Percentiles rank a stretch among this genome's conserved stretches.
Conservation (phyloP, 345 rosid species). For the Euclidium syriacum region DNA sequence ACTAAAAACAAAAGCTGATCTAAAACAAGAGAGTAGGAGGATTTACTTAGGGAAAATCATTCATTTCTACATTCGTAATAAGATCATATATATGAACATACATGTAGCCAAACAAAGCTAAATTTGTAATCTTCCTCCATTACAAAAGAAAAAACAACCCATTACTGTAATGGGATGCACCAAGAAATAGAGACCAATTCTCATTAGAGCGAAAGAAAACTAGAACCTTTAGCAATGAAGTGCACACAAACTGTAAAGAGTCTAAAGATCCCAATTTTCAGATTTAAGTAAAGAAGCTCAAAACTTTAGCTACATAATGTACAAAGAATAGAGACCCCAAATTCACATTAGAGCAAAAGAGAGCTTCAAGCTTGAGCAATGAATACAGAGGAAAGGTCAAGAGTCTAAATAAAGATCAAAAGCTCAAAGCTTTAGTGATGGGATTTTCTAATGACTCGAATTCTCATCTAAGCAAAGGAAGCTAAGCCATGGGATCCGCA, state of each 20-base stretch:
- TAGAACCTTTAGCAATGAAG: neutral
- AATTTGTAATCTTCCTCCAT: neutral
- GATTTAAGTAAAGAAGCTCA: neutral
- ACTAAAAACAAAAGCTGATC: too few species aligned
- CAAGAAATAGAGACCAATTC: neutral
- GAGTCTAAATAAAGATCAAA: neutral
- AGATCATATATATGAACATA: neutral
- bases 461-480: neutral
- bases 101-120: constrained; percentile 3
- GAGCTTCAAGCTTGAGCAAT: too few species aligned
- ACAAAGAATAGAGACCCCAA: neutral
- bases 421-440: too few species aligned
- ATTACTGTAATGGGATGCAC: too few species aligned
- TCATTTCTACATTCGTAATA: too few species aligned
- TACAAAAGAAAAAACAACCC: neutral
- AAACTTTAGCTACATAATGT: neutral
- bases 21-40: too few species aligned
- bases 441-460: too few species aligned
- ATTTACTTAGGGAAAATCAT: too few species aligned
- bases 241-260: neutral
- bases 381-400: neutral
- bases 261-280: neutral
- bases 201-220: neutral
- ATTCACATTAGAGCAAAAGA: too few species aligned
- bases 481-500: too few species aligned